Evolutionary conservation across 2,329 filamentous ascomycete genomes (phyloP).

Genomic region (Ascochyta clinopodiicola): DNA sequence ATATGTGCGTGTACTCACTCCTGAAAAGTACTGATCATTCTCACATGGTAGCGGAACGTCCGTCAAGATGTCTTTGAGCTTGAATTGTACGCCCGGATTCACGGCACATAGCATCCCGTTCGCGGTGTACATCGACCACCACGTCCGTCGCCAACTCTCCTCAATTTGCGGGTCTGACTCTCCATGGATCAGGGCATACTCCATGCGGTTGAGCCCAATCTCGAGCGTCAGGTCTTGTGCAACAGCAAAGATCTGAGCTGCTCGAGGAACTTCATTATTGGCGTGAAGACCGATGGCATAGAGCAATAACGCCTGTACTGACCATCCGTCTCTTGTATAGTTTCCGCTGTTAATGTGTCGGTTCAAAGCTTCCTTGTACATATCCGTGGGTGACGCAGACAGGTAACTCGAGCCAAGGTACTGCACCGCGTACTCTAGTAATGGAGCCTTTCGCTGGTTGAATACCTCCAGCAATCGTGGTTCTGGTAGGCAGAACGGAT

Average conservation of each 20-base stretch:
- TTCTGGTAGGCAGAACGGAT: slow-evolving; percentile 63
- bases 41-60: slow-evolving; percentile 82
- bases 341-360: slow-evolving; percentile 40
- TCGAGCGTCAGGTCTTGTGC: slow-evolving; percentile 76
- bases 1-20: slow-evolving; percentile 35
- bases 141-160: slow-evolving; percentile 86
- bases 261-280: slow-evolving; percentile 72
- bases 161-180: slow-evolving; percentile 71
- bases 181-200: slow-evolving; percentile 70
- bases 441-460: slow-evolving; percentile 50
- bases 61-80: slow-evolving; percentile 69
- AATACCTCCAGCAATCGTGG: slow-evolving; percentile 47
- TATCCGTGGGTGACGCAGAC: slow-evolving; percentile 52
- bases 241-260: slow-evolving; percentile 69
- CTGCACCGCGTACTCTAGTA: slow-evolving; percentile 62
- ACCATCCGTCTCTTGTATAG: slow-evolving; percentile 54
- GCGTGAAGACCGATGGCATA: slow-evolving; percentile 81
- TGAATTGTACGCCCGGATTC: slow-evolving; percentile 73
- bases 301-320: slow-evolving; percentile 79
- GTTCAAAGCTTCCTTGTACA: slow-evolving; percentile 51
- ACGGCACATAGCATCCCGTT: slow-evolving; percentile 86
- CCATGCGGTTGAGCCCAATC: slow-evolving; percentile 74
- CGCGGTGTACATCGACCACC: slow-evolving; percentile 86
- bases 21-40: slow-evolving; percentile 69
- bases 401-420: slow-evolving; percentile 64